phyloP scores from a whole-genome alignment of 2,329 filamentous ascomycete species.

The Byssochlamys sp. region DNA sequence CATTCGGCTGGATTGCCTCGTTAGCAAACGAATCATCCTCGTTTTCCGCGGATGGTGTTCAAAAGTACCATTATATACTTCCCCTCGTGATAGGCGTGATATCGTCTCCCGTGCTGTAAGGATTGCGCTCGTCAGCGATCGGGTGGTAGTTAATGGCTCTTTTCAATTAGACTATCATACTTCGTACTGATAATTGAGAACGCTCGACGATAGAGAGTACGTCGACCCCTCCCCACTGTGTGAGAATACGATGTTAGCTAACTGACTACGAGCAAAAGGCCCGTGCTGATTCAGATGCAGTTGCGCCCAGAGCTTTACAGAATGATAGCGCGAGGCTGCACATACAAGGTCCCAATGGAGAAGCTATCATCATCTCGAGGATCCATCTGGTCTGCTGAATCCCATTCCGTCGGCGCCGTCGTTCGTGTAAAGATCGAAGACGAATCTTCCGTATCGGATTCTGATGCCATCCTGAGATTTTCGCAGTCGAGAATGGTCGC shows the following conservation, averaged over 20 bases:
- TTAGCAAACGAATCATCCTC: neutral
- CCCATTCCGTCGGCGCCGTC: slow-evolving; percentile 8
- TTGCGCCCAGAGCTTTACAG: neutral
- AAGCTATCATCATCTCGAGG: slow-evolving; percentile 4
- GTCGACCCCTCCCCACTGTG: slow-evolving; percentile 6
- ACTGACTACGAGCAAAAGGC: neutral
- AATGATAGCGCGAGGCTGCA: neutral
- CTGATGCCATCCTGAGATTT: neutral
- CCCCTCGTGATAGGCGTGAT: slow-evolving; percentile 9
- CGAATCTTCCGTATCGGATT: neutral
- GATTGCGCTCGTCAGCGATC: neutral
- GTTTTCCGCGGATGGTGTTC: neutral
- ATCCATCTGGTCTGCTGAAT: neutral
- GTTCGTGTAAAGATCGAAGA: neutral
- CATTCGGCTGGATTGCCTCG: slow-evolving; percentile 4
- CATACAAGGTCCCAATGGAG: slow-evolving; percentile 6
- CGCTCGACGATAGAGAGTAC: slow-evolving; percentile 8
- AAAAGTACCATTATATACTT: slow-evolving; percentile 9
- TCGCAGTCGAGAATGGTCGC: neutral
- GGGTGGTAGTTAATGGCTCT: neutral
- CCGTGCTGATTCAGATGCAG: neutral
- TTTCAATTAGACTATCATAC: slow-evolving; percentile 1
- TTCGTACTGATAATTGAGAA: slow-evolving; percentile 9
- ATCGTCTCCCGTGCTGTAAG: slow-evolving; percentile 8
- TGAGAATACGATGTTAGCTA: neutral